Evolutionary conservation across 805 yeast genomes (phyloP), one percentile per base, ranked within the genome.

Genomic region (Candida sonorensis): DNA sequence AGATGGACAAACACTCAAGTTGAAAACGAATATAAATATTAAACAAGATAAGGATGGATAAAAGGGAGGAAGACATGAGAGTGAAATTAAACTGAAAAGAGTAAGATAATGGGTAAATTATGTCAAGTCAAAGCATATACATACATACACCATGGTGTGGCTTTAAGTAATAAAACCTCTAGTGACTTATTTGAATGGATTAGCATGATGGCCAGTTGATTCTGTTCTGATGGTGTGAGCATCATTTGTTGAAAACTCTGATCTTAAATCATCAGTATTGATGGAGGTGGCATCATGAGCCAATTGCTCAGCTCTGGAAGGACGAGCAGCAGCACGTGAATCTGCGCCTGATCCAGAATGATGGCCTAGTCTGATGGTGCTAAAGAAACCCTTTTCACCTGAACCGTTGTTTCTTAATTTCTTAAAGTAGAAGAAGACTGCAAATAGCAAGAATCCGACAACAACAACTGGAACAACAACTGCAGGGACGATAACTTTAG

Each of bases 401-500:
- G 23, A 20, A 17, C 33, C 36, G 10, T 27, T 15, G 5, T 29
- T 38, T 40, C 47, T 48, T 17, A 48, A 45, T 26, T 46, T 53
- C 31, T 44, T 43, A 35, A 60, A 41, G 45, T 52, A 62, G 49
- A 38, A 55, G 32, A 57, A 33, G 17, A 62, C 58, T 30, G 42
- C 55, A 23, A 35, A 38, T 2, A 56, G 51, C 22, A 64, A 44
- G 2, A 46, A 40, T 14, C 46, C 38, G 14, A 57, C 48, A 3
- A 50, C 62, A 10, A 62, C 53, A 7, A 65, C 60, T 29, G 69
- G 69, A 9, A 64, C 64, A 15, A 64, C 57, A 10, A 65, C 68
- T 10, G 68, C 67, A 31, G 69, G 68, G 10, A 58, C 67, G 27
- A 64, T 59, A 3, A 44, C 48, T 32, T 52, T 54, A 12, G 53